These are phyloP conservation scores for Macrocystidia cucumis DNA, from an alignment of 1,284 basidiomycete species.

Conservation along the genomic window DNA sequence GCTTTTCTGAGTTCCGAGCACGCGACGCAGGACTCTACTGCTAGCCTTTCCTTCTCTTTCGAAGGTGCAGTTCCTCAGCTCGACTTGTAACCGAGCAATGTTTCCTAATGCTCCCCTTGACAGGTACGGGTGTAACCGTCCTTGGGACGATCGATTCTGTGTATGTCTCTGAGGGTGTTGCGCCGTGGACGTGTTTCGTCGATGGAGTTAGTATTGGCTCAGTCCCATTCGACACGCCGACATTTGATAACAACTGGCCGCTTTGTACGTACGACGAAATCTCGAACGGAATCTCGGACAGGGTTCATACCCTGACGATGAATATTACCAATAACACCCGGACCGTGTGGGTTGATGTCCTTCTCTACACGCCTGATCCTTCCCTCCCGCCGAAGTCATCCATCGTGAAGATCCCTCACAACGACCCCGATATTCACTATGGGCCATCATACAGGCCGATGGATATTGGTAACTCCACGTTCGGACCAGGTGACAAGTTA, in stretches of 20 bases:
- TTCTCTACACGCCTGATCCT: slow-evolving; percentile 17
- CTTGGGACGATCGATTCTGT: slow-evolving; percentile 4
- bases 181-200: slow-evolving; percentile 19
- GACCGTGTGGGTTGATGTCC: slow-evolving; percentile 22
- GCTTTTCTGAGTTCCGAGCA: slow-evolving; percentile 16
- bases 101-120: background rate
- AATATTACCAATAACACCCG: slow-evolving; percentile 15
- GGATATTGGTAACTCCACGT: slow-evolving; percentile 16
- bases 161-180: slow-evolving; percentile 12
- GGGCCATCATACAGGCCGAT: slow-evolving; percentile 16
- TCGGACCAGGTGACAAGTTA: slow-evolving; percentile 10
- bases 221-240: too few relatives aligned
- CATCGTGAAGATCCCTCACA: slow-evolving; percentile 14
- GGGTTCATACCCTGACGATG: slow-evolving; percentile 19
- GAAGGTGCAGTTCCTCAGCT: slow-evolving; percentile 13
- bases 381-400: slow-evolving; percentile 10
- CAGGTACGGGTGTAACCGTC: slow-evolving; percentile 2
- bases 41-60: slow-evolving; percentile 14
- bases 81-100: too few relatives aligned
- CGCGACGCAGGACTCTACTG: slow-evolving; percentile 10
- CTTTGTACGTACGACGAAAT: slow-evolving; percentile 16
- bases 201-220: slow-evolving; percentile 16
- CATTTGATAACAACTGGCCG: slow-evolving; percentile 18
- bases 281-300: slow-evolving; percentile 10
- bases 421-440: slow-evolving; percentile 17